Percentiles rank a stretch among this genome's conserved stretches.
phyloP scores from a whole-genome alignment of 306 rosid genomes.

The Trichosanthes truncata region DNA sequence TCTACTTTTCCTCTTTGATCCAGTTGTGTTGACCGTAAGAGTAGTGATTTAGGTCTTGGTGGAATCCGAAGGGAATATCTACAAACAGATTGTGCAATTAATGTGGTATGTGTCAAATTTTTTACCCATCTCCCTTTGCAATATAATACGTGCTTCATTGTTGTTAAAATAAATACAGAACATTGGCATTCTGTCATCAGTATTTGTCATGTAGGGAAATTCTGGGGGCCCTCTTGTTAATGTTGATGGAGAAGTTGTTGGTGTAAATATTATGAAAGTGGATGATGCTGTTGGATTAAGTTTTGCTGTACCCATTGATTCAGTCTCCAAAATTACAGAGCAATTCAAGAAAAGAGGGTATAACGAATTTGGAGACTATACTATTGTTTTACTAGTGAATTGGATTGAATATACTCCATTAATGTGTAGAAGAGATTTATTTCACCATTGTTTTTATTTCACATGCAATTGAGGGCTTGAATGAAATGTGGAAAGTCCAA shows the following conservation, averaged over 20 bases:
- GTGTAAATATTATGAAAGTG: conserved; percentile 73
- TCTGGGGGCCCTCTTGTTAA: conserved; percentile 93
- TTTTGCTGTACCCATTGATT: conserved; percentile 80
- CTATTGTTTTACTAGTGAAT: not conserved
- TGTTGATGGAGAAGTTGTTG: conserved; percentile 85
- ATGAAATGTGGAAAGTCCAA: not conserved
- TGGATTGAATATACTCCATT: not conserved
- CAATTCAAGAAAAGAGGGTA: conserved; percentile 84
- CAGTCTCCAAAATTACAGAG: conserved; percentile 53
- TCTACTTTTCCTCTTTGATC: conserved; percentile 1
- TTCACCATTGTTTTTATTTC: not conserved
- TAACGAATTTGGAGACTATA: not conserved
- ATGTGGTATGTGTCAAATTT: conserved; percentile 33
- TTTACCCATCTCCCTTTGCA: not conserved
- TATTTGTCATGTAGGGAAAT: conserved; percentile 51
- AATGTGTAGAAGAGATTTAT: not conserved
- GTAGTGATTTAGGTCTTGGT: conserved; percentile 83
- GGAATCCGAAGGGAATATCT: conserved; percentile 72
- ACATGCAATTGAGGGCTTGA: not conserved
- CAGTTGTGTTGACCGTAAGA: conserved; percentile 86
- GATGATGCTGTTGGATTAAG: conserved; percentile 72
- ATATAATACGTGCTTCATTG: not conserved
- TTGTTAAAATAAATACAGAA: not conserved
- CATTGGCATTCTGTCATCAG: not conserved
- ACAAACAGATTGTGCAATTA: conserved; percentile 77